Base-by-base conservation (phyloP, 2,329 filamentous ascomycete genomes). In the Penicillium hesseltinei region DNA sequence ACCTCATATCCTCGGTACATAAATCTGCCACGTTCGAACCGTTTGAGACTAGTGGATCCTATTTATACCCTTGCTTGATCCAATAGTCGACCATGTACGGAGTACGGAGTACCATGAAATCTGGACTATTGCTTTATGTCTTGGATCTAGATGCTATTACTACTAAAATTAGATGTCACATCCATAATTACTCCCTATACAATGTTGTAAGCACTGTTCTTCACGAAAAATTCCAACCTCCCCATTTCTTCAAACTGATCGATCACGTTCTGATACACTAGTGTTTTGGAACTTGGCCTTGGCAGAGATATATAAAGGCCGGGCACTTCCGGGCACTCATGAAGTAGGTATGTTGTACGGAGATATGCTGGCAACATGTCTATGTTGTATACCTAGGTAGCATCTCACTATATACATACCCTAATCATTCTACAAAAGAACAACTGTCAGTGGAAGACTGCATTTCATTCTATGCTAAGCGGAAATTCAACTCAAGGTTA, bases 391-490 rank as follows among this genome's bases (percentile, higher is more conserved):
- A 49, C 10, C 11, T 31, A 31, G 13, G 31, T 15, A 15, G 8
- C 47, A 17, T 17, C 13, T 17, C 27, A 13, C 5, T 29, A 19
- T 31, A 33, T 49, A 38, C 9, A 43, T 23, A 42, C 27, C 15
- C 13, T 43, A 27, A n/a, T 17, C 9, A 46, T 46, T 15, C 19
- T 33, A 47, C 29, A 21, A 31, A 21, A 8, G 3, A 17, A 42
- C 4, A 49, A 33, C 36, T 59, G 62, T 65, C 60, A 62, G 61
- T 51, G 60, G 60, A 64, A 63, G 62, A 60, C 62, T 58, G 55
- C 54, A 62, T 61, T 65, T 62, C 63, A 65, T 56, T 65, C 63
- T 65, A 65, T 63, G 55, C 48, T 52, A 43, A 56, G 23, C 35
- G 45, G 43, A 29, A 27, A 42, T 51, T 51, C 45, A 42, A 50